Evolutionary conservation across 495 filamentous ascomycete species (phyloP).

Genomic region (Podospora fimiseda): DNA sequence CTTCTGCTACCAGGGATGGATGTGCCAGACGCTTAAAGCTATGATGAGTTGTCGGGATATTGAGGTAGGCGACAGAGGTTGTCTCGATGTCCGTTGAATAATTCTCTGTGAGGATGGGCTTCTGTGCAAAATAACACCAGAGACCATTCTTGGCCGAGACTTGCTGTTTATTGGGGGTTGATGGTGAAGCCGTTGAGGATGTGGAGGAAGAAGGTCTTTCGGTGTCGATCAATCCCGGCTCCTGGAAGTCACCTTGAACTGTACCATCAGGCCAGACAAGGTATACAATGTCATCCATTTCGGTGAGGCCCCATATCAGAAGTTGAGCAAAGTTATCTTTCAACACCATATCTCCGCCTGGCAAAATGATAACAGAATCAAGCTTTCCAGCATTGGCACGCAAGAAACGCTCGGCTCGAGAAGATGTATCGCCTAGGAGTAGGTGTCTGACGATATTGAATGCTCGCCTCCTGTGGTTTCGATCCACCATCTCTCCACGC

Average conservation of each 20-base stretch:
- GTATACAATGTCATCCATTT: conserved; percentile 13
- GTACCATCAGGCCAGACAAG: conserved; percentile 17
- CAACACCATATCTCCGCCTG: background rate
- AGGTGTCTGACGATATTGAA: background rate
- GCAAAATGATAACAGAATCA: conserved; percentile 5
- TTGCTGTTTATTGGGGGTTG: background rate
- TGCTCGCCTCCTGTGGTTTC: conserved; percentile 1
- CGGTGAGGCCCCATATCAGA: conserved; percentile 18
- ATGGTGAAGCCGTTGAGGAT: no score
- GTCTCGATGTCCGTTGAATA: conserved; percentile 20
- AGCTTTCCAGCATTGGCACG: conserved; percentile 3
- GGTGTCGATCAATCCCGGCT: background rate
- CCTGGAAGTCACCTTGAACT: conserved; percentile 12
- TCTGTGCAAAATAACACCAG: conserved; percentile 9
- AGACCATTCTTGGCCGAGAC: background rate
- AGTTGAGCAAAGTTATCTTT: conserved; percentile 23
- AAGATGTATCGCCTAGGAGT: background rate
- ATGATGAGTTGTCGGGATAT: conserved; percentile 7
- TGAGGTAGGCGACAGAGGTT: conserved; percentile 22
- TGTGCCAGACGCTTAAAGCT: conserved; percentile 2
- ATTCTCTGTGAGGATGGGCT: conserved; percentile 7
- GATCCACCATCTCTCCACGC: conserved; percentile 2
- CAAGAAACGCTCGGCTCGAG: conserved; percentile 1
- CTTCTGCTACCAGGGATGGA: background rate
- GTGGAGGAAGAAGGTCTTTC: background rate